These are phyloP conservation scores for Spathaspora gorwiae DNA, from an alignment of 805 yeast species.

Conservation along the genomic window DNA sequence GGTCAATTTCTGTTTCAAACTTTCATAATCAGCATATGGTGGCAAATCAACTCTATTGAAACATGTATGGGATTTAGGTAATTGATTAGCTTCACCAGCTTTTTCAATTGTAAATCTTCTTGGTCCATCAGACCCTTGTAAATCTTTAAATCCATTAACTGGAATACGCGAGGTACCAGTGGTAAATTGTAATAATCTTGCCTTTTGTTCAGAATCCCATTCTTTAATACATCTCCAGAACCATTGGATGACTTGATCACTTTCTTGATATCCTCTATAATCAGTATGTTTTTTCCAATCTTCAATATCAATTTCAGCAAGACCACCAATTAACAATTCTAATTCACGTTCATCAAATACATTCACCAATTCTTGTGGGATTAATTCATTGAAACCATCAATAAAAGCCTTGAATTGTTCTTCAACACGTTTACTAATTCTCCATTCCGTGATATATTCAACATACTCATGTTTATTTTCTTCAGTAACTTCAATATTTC, in stretches of 20 bases:
- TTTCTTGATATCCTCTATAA: constrained; percentile 95
- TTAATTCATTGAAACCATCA: constrained; percentile 95
- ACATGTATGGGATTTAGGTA: constrained; percentile 98
- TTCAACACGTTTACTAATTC: constrained; percentile 85
- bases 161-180: constrained; percentile 99
- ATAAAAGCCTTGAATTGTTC: constrained; percentile 95
- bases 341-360: constrained; percentile 97
- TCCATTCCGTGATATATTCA: constrained; percentile 93
- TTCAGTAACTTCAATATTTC: constrained; percentile 85
- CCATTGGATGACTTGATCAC: constrained; percentile 96
- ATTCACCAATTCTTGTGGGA: constrained; percentile 93
- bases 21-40: constrained; percentile 79
- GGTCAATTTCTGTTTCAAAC: constrained; percentile 83
- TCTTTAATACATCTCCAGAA: constrained; percentile 92
- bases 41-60: constrained; percentile 98
- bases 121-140: constrained; percentile 99
- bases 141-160: constrained; percentile 96
- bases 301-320: constrained; percentile 94
- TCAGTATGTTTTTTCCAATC: constrained; percentile 99
- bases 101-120: constrained; percentile 97
- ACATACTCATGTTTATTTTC: constrained; percentile 94
- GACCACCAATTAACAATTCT: constrained; percentile 95
- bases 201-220: constrained; percentile 97
- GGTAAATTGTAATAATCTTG: constrained; percentile 91
- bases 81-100: constrained; percentile 89